Evolutionary conservation across 495 filamentous ascomycete species (phyloP), one percentile per base, ranked within the genome.

Genomic region (Terfezia claveryi): DNA sequence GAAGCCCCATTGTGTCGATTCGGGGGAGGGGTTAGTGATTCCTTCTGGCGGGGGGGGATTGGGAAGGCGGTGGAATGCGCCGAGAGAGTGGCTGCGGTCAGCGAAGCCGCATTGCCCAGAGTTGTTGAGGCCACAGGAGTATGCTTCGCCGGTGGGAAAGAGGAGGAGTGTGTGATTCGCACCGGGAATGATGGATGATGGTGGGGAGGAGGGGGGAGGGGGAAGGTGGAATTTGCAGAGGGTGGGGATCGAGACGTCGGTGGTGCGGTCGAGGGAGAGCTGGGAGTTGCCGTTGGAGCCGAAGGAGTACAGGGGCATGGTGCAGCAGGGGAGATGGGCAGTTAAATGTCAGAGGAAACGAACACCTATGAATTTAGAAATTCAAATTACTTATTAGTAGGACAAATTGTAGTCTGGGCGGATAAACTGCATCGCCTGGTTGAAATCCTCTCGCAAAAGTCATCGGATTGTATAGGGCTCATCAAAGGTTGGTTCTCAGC

Each of bases 271-370:
- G 50, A 95, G 72, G 38, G 82, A 85, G 38, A 98, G 75, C 64
- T 98, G 91, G 53, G 85, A 85, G 8, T 80, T 83, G 38, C 83
- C 80, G 67, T 95, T 98, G 36, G 89, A 95, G 37, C 91, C 91
- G 59, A 94, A 78, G n/a, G 87, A 80, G 64, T 80, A 85, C 49
- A 94, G 70, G 50, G 41, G 41, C 41, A 46, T 46, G 27, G 27
- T 32, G 27, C 4, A 32, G 7, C 27, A 20, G 20, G 20, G 20
- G 20, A 20, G 20, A 20, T 32, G 27, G 27, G 27, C 27, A 7
- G 7, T 32, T 32, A 2, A 1, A 32, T 7, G 27, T 32, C 1
- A 32, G 27, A 32, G 7, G 7, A 32, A 4, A 7, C 4, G 27
- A 32, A 32, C 27, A 32, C 27, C 27, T 32, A 32, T 5, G 4